Evolutionary conservation across 352 stramenopile species (phyloP), one percentile per base, ranked within the genome.

Genomic region (Globisporangium emineosum): DNA sequence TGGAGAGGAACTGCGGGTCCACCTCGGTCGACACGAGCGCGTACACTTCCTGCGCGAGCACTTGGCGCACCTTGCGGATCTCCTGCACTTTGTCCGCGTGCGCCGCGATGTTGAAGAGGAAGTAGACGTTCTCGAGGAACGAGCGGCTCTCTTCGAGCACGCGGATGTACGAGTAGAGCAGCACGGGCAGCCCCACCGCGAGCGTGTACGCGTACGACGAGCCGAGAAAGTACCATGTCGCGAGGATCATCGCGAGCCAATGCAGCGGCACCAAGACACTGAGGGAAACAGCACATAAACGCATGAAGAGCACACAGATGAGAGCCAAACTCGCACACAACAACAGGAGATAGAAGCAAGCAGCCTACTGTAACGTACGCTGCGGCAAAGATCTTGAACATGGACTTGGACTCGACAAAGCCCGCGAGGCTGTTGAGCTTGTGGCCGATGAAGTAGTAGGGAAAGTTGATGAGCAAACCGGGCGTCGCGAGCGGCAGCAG

Each of bases 341-440:
- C 5, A 64, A 13, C n/a, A 62, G 42, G 8, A 25, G 15, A 13
- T 9, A 15, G 19, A 56, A n/a, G 57, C 1, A 54, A 19, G 32
- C 29, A n/a, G n/a, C n/a, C n/a, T n/a, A n/a, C n/a, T n/a, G n/a
- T n/a, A 13, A 67, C 81, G 66, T 77, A 90, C 81, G 27, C 73
- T 9, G 76, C 79, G 13, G 78, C 81, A 57, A 90, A 87, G 60
- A 90, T 89, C 70, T 92, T 92, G 65, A 90, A 90, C 81, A 90
- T 90, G 5, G 79, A 89, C 69, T 81, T 86, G 25, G 81, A 92
- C 69, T 92, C 81, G 52, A 86, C 73, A 42, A 80, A 90, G 9
- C 83, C 83, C 4, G 83, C 83, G 2, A 85, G 57, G 35, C 65
- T 80, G 60, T 92, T 92, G 59, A 92, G 72, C 59, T 92, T 92